Percentiles rank a stretch among this genome's conserved stretches.
phyloP scores from a whole-genome alignment of 1,284 basidiomycete genomes.

The Marasmius sp. region DNA sequence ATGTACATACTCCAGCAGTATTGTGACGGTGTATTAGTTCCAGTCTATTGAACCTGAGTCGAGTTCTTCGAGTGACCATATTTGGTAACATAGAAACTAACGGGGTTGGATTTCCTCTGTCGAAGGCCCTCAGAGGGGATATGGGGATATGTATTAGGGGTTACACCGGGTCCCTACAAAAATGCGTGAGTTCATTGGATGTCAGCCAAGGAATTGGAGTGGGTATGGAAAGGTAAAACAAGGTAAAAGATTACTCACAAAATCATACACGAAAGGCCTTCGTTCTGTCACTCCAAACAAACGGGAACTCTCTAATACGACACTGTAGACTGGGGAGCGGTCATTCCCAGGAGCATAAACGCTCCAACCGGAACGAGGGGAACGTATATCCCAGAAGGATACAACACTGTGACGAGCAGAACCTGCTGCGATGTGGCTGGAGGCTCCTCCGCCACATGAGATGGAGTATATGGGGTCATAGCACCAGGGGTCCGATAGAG shows the following conservation, averaged over 20 bases:
- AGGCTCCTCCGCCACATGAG: constrained; percentile 66
- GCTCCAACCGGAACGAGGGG: constrained; percentile 61
- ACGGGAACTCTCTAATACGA: constrained; percentile 70
- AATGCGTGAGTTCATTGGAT: constrained; percentile 3
- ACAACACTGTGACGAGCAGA: constrained; percentile 72
- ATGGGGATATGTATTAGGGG: constrained; percentile 54
- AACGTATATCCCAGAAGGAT: constrained; percentile 75
- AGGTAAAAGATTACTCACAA: constrained; percentile 41
- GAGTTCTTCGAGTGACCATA: constrained; percentile 34
- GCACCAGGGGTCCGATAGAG: constrained; percentile 63
- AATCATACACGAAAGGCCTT: constrained; percentile 74
- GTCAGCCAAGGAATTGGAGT: too few species aligned
- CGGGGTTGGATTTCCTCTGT: constrained; percentile 34
- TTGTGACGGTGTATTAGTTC: not conserved
- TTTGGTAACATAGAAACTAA: constrained; percentile 54
- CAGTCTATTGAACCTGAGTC: not conserved
- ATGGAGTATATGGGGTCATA: constrained; percentile 73
- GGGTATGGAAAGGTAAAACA: not conserved
- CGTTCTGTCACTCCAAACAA: constrained; percentile 74
- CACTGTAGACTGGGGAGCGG: constrained; percentile 68
- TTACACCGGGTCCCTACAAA: constrained; percentile 52
- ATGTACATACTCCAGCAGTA: too few species aligned
- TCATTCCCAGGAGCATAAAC: constrained; percentile 77
- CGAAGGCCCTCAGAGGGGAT: constrained; percentile 46
- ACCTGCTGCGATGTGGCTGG: constrained; percentile 66